Percentiles rank a stretch among this genome's conserved stretches.
Conservation (phyloP, 352 stramenopile species). For the Pythium aristosporum region DNA sequence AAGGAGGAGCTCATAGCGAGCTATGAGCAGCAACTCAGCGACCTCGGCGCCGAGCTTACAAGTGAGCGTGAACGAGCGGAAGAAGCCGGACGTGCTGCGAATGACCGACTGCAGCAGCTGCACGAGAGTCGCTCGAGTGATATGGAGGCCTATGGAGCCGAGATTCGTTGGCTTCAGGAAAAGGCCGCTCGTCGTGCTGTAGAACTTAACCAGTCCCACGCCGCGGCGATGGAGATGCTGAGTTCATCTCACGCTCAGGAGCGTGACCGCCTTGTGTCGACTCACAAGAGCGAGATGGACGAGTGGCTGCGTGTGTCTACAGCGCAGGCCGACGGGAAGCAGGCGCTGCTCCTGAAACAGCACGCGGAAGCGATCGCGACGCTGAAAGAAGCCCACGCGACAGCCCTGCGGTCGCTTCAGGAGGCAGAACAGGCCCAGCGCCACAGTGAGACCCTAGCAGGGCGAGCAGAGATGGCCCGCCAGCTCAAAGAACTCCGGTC, state of each 20-base stretch:
- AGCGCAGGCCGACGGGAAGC: background rate
- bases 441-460: slow-evolving; percentile 32
- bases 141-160: background rate
- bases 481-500: slow-evolving; percentile 30
- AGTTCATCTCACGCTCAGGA: slow-evolving; percentile 1
- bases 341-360: slow-evolving; percentile 4
- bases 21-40: slow-evolving; percentile 18
- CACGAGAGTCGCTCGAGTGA: slow-evolving; percentile 8
- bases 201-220: background rate
- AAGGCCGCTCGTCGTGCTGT: background rate
- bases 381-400: slow-evolving; percentile 24
- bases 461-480: slow-evolving; percentile 35
- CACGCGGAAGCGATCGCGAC: slow-evolving; percentile 25
- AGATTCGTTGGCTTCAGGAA: background rate
- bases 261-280: slow-evolving; percentile 7
- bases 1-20: slow-evolving; percentile 3
- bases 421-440: slow-evolving; percentile 26
- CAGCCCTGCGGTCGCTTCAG: slow-evolving; percentile 30
- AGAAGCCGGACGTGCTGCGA: background rate
- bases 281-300: slow-evolving; percentile 25
- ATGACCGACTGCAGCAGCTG: background rate
- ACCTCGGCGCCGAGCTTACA: slow-evolving; percentile 23
- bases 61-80: slow-evolving; percentile 15
- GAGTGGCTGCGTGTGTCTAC: slow-evolving; percentile 7
- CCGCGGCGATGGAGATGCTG: background rate